Evolutionary conservation across 2,329 filamentous ascomycete species (phyloP), one percentile per base, ranked within the genome.

Genomic region (Albifimbria verrucaria): DNA sequence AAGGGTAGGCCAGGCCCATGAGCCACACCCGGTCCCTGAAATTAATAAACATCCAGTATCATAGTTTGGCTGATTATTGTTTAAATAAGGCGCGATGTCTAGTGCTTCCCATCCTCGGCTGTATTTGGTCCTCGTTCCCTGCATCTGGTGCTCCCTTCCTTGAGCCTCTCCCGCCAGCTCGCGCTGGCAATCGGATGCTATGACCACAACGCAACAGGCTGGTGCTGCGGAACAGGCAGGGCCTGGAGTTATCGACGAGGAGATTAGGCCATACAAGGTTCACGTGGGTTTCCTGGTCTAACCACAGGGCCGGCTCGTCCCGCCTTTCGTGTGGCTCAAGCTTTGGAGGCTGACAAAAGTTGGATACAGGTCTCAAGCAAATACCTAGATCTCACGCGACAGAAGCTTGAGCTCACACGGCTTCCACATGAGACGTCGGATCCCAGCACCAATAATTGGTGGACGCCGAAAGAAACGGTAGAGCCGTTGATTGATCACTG

Each of bases 401-500:
- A 83, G 65, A 90, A 89, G 66, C 75, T 89, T 10, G 82, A 88
- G 62, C 74, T 88, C 45, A 85, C 84, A 21, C 75, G 86, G 53
- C 68, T 89, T 25, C 86, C 86, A 41, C 81, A 83, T 60, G 83
- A 87, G 59, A 62, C 76, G 2, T 69, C 73, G 7, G 65, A 78
- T 9, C 72, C 77, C 2, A 75, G 71, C 53, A 75, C 75, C 26
- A 68, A 72, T 44, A 73, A 77, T 56, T 83, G 79, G 79, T 81
- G 79, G 69, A 78, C 83, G 55, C 81, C 83, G 2, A 88, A 88
- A 63, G 68, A 76, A 24, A 76, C 79, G 44, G 72, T 89, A 50
- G 86, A 89, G 66, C 79, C 82, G 20, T 68, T 89, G 56, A 75
- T 89, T 53, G 85, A 88, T 65, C 86, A 77, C 61, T 88, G 85